Percentiles rank a stretch among this genome's conserved stretches.
phyloP scores from a whole-genome alignment of 1,284 basidiomycete species.

The Irpex sp. region DNA sequence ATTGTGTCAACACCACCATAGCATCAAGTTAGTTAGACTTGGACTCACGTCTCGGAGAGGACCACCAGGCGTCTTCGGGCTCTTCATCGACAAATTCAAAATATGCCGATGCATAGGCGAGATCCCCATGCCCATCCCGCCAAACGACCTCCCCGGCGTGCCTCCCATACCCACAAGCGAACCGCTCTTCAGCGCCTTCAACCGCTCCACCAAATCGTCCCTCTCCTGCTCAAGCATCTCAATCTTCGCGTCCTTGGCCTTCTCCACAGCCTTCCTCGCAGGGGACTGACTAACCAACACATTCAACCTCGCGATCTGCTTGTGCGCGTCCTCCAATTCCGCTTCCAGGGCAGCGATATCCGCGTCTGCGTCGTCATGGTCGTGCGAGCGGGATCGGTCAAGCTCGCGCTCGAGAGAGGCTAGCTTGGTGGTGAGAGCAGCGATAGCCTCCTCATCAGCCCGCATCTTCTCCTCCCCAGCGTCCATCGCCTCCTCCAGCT shows the following conservation, averaged over 20 bases:
- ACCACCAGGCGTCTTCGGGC: constrained; percentile 73
- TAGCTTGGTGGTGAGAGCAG: constrained; percentile 49
- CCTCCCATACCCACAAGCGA: constrained; percentile 18
- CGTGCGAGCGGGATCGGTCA: constrained; percentile 39
- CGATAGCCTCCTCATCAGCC: constrained; percentile 53
- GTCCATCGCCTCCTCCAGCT: constrained; percentile 71
- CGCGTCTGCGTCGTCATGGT: constrained; percentile 35
- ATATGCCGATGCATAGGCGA: constrained; percentile 72
- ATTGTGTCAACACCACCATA: too few relatives aligned
- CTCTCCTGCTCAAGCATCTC: constrained; percentile 73
- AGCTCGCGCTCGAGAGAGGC: constrained; percentile 55
- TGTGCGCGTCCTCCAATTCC: constrained; percentile 78
- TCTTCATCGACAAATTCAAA: constrained; percentile 60
- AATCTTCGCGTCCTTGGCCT: constrained; percentile 69
- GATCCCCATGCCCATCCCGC: constrained; percentile 43
- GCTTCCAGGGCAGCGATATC: constrained; percentile 63
- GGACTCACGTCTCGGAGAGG: constrained; percentile 69
- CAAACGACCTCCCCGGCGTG: constrained; percentile 54
- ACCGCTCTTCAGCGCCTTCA: constrained; percentile 53
- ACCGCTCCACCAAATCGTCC: constrained; percentile 67
- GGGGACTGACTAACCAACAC: constrained; percentile 69
- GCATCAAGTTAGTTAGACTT: too few relatives aligned
- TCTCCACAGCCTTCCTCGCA: constrained; percentile 70
- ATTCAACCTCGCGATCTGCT: constrained; percentile 74
- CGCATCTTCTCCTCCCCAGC: constrained; percentile 64